These are phyloP conservation scores for Linaria vulgaris DNA, from an alignment of 257 asterid species.

Conservation along the genomic window DNA sequence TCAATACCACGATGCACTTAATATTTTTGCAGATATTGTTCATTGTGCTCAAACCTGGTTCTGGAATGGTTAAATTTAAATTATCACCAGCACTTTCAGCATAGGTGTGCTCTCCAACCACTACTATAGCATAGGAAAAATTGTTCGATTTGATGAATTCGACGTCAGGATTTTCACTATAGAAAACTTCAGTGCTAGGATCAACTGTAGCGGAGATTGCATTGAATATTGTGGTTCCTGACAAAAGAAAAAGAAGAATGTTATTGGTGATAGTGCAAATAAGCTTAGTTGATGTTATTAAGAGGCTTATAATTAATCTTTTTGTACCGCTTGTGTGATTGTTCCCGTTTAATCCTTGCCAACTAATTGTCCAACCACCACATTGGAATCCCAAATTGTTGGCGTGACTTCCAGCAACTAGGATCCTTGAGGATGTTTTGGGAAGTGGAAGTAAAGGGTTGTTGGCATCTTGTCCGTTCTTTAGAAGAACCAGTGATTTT, in stretches of 20 bases:
- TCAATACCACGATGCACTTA: constrained; percentile 49
- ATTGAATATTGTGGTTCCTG: constrained; percentile 54
- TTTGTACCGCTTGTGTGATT: constrained; percentile 24
- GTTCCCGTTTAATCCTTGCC: constrained; percentile 52
- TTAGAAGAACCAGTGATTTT: constrained; percentile 34
- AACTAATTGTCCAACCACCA: constrained; percentile 40
- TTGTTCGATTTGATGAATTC: constrained; percentile 27
- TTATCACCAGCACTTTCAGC: constrained; percentile 51
- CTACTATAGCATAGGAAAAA: constrained; percentile 47
- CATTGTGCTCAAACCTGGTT: constrained; percentile 35
- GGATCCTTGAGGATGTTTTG: constrained; percentile 23
- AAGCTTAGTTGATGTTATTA: no score
- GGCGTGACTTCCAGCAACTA: constrained; percentile 38
- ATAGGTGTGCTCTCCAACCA: constrained; percentile 55
- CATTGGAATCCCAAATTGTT: constrained; percentile 33
- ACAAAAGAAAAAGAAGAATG: not conserved
- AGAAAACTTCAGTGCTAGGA: constrained; percentile 38
- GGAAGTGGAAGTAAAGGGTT: constrained; percentile 29
- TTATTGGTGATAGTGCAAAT: no score
- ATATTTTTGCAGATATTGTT: constrained; percentile 35
- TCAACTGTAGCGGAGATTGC: constrained; percentile 38
- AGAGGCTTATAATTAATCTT: no score
- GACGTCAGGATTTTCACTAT: constrained; percentile 28
- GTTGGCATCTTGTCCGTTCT: constrained; percentile 24
- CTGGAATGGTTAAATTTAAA: constrained; percentile 37